Evolutionary conservation across 169 alveolate genomes (phyloP).

Genomic region (Babesia bovis): DNA sequence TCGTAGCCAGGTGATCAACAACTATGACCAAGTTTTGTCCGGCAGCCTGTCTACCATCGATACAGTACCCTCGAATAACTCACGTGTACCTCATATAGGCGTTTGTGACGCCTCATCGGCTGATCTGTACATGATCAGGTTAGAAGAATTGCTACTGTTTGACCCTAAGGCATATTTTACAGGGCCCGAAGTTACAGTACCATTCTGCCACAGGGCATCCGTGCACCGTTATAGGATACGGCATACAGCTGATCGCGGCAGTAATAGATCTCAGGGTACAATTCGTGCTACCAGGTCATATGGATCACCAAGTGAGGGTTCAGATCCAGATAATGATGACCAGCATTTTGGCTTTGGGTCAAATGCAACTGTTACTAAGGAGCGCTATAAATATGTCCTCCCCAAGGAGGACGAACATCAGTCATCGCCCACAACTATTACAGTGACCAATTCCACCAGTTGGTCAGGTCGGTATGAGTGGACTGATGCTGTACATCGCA

Average conservation of each 20-base stretch:
- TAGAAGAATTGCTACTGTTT: slow-evolving; percentile 16
- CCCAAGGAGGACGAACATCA: slow-evolving; percentile 4
- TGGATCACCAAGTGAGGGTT: slow-evolving; percentile 6
- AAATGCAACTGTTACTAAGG: slow-evolving; percentile 10
- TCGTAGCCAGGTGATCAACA: slow-evolving; percentile 2
- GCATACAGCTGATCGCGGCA: neutral
- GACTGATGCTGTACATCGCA: slow-evolving; percentile 58
- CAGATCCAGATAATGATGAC: neutral
- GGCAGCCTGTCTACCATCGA: neutral
- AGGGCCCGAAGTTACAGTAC: neutral
- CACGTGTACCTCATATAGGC: slow-evolving; percentile 1
- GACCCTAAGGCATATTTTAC: slow-evolving; percentile 9
- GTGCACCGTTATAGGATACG: neutral
- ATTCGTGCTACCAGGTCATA: neutral
- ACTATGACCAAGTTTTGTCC: slow-evolving; percentile 13
- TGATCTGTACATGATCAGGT: neutral
- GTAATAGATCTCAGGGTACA: neutral
- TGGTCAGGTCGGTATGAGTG: slow-evolving; percentile 70
- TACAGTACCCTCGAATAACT: neutral
- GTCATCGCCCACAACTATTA: neutral
- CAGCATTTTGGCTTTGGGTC: slow-evolving; percentile 8
- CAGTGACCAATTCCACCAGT: slow-evolving; percentile 3
- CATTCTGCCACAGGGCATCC: slow-evolving; percentile 19
- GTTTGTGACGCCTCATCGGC: neutral
- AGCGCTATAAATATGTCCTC: slow-evolving; percentile 31